Evolutionary conservation across 2,329 filamentous ascomycete genomes (phyloP), one percentile per base, ranked within the genome.

Genomic region (Arthrobotrys sphaeroides): DNA sequence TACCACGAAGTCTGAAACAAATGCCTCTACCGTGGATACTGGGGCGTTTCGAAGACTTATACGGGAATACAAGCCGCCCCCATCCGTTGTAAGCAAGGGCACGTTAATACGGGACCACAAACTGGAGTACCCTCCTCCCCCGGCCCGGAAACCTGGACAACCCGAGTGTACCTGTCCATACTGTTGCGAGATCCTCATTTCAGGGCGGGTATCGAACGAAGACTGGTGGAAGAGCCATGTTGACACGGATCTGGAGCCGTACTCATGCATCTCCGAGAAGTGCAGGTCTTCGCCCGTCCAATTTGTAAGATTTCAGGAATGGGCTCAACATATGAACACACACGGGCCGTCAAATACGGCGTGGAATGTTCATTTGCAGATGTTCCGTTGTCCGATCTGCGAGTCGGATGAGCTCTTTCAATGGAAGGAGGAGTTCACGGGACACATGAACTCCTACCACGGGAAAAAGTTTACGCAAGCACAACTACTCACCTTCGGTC

Each of bases 221-320:
- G 18, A 13, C 24, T 66, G 45, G 62, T 66, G 62, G 62, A 42
- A n/a, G n/a, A 33, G 20, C 5, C 62, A 66, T 24, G 47, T 66
- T n/a, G 38, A 66, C 22, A 13, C 20, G 22, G 62, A 66, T 36
- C 31, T 66, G 5, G 62, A 66, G 26, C 47, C 62, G 4, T 66
- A 66, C 10, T 26, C 38, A 2, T 66, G 62, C 13, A 66, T 66
- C 24, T 66, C 62, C 9, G 62, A 66, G 45, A 66, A 55, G 10
- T 66, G 62, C 36, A 36, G 26, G 18, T 13, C 22, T 5, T 33
- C 10, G 5, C 47, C 47, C 5, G 20, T 53, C 12, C 36, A 55
- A 7, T 66, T 57, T 31, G 22, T 31, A 2, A 55, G 36, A 26
- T 66, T 55, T 24, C 20, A 66, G 9, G 62, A 66, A 13, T 66